Evolutionary conservation across 148 eudicot species (phyloP).

Genomic region (Rhododendron molle): DNA sequence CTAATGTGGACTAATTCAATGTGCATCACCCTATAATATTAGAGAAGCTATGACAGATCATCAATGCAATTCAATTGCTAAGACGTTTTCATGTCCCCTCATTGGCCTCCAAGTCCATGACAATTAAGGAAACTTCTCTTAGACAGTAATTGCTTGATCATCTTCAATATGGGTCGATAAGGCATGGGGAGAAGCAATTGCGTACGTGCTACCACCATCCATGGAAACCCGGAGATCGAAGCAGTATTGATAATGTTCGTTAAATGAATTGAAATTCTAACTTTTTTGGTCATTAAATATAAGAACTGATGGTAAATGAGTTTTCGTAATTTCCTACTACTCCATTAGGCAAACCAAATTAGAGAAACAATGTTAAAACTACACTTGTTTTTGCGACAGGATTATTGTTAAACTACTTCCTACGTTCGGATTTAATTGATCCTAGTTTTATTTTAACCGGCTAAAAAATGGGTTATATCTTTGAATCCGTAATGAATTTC

Average conservation of each 20-base stretch:
- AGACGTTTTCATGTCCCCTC: not conserved
- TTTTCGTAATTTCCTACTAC: not conserved
- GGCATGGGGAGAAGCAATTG: too few relatives aligned
- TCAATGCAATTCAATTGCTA: not conserved
- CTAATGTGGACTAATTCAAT: not conserved
- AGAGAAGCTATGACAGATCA: not conserved
- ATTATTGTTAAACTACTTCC: not conserved
- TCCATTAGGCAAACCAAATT: not conserved
- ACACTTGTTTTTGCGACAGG: not conserved
- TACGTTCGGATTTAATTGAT: too few relatives aligned
- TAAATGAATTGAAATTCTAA: not conserved
- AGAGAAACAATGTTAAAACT: not conserved
- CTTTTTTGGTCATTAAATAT: too few relatives aligned
- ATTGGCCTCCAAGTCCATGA: not conserved
- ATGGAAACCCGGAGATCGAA: too few relatives aligned
- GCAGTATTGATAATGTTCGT: too few relatives aligned
- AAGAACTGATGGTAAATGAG: not conserved
- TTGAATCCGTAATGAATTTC: too few relatives aligned
- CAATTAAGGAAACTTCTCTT: not conserved
- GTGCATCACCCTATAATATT: not conserved
- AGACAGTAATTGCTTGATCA: not conserved
- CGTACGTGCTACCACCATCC: too few relatives aligned
- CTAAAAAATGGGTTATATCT: too few relatives aligned
- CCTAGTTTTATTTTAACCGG: too few relatives aligned
- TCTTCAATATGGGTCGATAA: too few relatives aligned